Base-by-base conservation (phyloP, 345 rosid species). In the Pistacia vera region DNA sequence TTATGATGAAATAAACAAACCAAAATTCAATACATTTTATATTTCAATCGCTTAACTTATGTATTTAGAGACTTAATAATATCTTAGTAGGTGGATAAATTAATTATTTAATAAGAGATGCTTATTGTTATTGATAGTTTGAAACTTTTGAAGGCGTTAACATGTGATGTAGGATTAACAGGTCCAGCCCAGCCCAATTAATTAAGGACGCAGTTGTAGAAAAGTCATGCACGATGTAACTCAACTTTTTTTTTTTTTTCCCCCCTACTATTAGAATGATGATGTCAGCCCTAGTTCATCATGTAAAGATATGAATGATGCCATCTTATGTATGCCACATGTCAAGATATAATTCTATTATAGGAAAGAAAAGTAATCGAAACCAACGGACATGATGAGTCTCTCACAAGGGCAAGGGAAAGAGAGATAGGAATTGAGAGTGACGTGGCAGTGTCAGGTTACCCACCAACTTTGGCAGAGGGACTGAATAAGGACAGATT, bases 381-480 rank as follows among this genome's bases (percentile, higher is more conserved):
- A 30, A 30, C 48, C 63, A 61, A 68, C 36, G 63, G 54, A 72
- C 66, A 5, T 54, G n/a, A 13, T 13, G 18, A 30, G 33, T 30
- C 33, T 2, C 2, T 30, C 33, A 30, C 33, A 30, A 30, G 33
- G 9, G 13, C 2, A 60, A 60, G 7, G 4, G 16, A 35, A 36
- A 33, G 63, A 35, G 12, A n/a, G 17, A 48, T 63, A 74, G 70
- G 83, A 70, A 77, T 66, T 55, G 52, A 58, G 56, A 67, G 44
- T 76, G 77, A 78, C 58, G 78, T 79, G 81, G 79, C 71, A 41
- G n/a, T 82, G 79, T 82, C 85, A 73, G 72, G 60, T 76, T 63
- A 80, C 71, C 80, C 67, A 82, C 84, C 86, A 69, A 80, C 79
- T 62, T 0, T 55, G 79, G 72, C 77, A 85, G 80, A 64, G 61